Evolutionary conservation across 805 yeast species (phyloP), one percentile per base, ranked within the genome.

Genomic region (Saccharomycopsis fibuligera): DNA sequence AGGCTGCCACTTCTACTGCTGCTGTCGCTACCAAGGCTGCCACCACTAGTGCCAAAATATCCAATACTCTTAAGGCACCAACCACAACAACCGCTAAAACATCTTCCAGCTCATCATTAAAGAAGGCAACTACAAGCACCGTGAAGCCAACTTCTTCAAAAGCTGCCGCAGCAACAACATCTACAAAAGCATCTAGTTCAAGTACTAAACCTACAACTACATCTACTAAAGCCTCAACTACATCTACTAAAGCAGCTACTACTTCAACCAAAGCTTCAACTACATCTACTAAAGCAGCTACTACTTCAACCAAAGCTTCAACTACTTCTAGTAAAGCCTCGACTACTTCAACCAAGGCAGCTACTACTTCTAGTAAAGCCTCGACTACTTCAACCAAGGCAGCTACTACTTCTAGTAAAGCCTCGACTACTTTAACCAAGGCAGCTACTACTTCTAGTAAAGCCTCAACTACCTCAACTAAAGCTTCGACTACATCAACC

Each of bases 341-440:
- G 24, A 19, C n/a, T 25, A 23, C 35, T 37, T 35, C 47, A 25
- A 10, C 35, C 8, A 37, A 21, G 10, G 16, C 14, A n/a, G 12
- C 38, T 5, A 21, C 39, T 22, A 12, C 46, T 33, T 25, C 44
- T 17, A 14, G 30, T 31, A 44, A 2, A 33, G 21, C 61, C 10
- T 25, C 62, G 2, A 14, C 60, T 6, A 24, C 56, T 2, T 54
- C 61, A 29, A 42, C 61, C n/a, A 22, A 61, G 22, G 51, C 60
- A 0, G 44, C 56, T 38, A 58, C 55, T 45, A 54, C 48, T 45
- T 54, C 57, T 50, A 60, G 48, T 35, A 21, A 5, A n/a, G 24
- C 12, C 22, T 21, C 25, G 14, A 17, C 25, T 5, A 38, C 22
- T 35, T 29, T 31, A 29, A 42, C 62, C n/a, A 22, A 61, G 22